Conservation (phyloP, 2,329 filamentous ascomycete species). For the Colletotrichum cordylinicola region DNA sequence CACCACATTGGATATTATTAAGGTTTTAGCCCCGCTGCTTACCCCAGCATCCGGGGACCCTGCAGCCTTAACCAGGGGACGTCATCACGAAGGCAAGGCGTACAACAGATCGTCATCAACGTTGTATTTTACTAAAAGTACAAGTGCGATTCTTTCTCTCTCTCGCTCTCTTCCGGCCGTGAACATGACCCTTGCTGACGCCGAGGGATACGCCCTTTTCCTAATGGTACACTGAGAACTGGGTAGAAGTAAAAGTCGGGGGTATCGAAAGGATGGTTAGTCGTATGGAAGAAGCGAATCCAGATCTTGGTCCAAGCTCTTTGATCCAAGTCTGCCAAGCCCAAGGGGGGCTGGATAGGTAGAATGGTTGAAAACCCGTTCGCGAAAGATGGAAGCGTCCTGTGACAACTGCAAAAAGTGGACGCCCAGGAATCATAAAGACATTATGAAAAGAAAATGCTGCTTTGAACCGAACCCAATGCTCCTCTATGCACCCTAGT, state of each 20-base stretch:
- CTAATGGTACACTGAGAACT: conserved; percentile 16
- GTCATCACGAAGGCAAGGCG: neutral
- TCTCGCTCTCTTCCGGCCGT: neutral
- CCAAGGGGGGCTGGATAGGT: neutral
- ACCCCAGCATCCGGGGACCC: neutral
- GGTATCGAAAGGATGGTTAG: conserved; percentile 21
- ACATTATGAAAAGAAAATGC: conserved; percentile 21
- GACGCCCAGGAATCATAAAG: conserved; percentile 10
- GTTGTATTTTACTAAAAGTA: neutral
- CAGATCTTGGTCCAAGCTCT: neutral
- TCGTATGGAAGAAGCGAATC: neutral
- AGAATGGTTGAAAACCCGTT: neutral
- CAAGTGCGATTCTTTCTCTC: neutral
- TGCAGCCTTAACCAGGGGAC: neutral
- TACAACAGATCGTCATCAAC: neutral
- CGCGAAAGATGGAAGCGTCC: neutral
- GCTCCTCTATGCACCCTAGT: conserved; percentile 24
- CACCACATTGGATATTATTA: neutral
- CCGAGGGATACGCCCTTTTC: neutral
- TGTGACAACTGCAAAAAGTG: neutral
- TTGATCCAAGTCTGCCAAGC: neutral
- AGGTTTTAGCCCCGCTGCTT: neutral
- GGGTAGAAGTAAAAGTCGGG: conserved; percentile 12
- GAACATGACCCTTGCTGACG: neutral
- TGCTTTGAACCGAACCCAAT: neutral